Evolutionary conservation across 2,329 filamentous ascomycete genomes (phyloP).

Genomic region (Alternaria solani): DNA sequence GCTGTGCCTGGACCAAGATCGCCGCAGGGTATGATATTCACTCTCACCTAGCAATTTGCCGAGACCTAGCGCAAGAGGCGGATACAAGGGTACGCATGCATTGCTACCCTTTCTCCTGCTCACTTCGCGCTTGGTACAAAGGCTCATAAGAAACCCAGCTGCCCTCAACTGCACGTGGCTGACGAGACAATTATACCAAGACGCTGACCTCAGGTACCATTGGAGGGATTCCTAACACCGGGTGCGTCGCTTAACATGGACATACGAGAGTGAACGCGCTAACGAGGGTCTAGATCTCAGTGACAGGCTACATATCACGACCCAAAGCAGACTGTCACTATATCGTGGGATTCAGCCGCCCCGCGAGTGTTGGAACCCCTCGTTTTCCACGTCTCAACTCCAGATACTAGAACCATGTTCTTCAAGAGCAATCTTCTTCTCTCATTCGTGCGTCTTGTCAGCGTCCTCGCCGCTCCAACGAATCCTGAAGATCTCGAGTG

Average conservation of each 20-base stretch:
- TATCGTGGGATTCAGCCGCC: conserved; percentile 5
- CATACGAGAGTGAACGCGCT: conserved; percentile 12
- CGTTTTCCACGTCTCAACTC: neutral
- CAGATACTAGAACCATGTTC: conserved; percentile 10
- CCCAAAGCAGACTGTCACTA: conserved; percentile 10
- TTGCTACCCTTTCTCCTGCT: neutral
- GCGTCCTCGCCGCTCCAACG: conserved; percentile 22
- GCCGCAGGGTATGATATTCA: conserved; percentile 8
- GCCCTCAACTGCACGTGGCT: conserved; percentile 5
- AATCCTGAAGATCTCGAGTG: conserved; percentile 34
- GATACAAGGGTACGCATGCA: neutral
- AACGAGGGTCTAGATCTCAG: conserved; percentile 18
- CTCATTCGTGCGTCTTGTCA: conserved; percentile 8
- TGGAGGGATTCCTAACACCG: conserved; percentile 4
- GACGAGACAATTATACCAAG: neutral
- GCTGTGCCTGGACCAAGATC: conserved; percentile 14
- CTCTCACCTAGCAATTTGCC: conserved; percentile 7
- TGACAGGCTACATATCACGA: conserved; percentile 1
- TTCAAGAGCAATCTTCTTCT: conserved; percentile 11
- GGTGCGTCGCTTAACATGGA: neutral
- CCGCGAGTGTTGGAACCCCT: neutral
- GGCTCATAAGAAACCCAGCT: conserved; percentile 5
- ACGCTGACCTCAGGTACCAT: neutral
- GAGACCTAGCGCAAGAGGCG: conserved; percentile 4
- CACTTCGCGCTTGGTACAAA: neutral